Evolutionary conservation across 768 basidiomycete species (phyloP).

Genomic region (Galerina marginata): DNA sequence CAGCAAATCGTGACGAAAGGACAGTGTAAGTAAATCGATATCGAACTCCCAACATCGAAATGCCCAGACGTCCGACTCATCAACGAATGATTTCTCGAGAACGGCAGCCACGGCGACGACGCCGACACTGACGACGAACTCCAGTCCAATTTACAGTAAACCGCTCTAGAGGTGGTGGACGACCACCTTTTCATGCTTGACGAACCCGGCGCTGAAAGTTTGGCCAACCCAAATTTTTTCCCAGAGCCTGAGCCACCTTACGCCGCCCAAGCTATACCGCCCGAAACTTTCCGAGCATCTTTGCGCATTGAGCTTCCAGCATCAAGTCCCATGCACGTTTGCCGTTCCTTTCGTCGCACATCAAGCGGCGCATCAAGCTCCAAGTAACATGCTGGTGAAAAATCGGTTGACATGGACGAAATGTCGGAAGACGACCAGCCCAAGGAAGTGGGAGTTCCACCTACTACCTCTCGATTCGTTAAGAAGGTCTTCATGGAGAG

Average conservation of each 20-base stretch:
- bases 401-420: conserved; percentile 41
- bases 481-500: conserved; percentile 50
- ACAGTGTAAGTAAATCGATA: conserved; percentile 10
- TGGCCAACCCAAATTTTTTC: conserved; percentile 16
- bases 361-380: conserved; percentile 50
- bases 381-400: conserved; percentile 55
- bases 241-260: conserved; percentile 9
- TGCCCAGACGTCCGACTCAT: conserved; percentile 13
- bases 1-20: background rate
- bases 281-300: conserved; percentile 2
- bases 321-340: conserved; percentile 30
- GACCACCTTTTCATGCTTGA: conserved; percentile 28
- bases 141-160: background rate
- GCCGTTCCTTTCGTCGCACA: conserved; percentile 40
- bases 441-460: conserved; percentile 35
- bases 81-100: conserved; percentile 22
- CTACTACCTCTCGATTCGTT: conserved; percentile 30
- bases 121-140: conserved; percentile 13
- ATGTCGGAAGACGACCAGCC: conserved; percentile 29
- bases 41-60: conserved; percentile 22
- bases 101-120: conserved; percentile 12
- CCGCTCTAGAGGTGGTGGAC: conserved; percentile 18
- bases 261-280: conserved; percentile 14
- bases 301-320: conserved; percentile 35
- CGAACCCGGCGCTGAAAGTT: conserved; percentile 28